Evolutionary conservation across 371 early-diverging fungal genomes (phyloP).

Genomic region (Syncephalastrum contaminatum): DNA sequence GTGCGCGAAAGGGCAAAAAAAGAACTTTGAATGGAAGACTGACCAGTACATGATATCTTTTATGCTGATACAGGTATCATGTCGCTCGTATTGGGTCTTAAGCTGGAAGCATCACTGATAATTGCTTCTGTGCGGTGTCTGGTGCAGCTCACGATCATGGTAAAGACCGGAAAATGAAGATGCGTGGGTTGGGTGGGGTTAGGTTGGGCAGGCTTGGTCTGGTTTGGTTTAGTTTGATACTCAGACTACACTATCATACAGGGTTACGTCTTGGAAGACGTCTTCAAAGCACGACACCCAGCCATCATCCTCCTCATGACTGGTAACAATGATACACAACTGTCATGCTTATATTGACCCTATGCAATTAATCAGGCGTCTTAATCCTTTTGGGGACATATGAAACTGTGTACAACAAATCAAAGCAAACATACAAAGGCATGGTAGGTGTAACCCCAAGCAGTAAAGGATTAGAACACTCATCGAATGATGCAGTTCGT

Average conservation of each 20-base stretch:
- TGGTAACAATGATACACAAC: conserved; percentile 30
- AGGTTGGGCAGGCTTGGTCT: no score
- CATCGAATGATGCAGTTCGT: conserved; percentile 32
- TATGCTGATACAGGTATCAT: conserved; percentile 39
- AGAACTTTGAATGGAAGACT: background rate
- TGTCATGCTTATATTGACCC: conserved; percentile 1
- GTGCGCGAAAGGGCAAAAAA: background rate
- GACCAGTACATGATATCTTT: background rate
- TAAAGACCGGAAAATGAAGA: conserved; percentile 7
- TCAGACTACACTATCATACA: conserved; percentile 10
- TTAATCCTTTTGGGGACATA: conserved; percentile 51
- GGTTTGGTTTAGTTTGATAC: no score
- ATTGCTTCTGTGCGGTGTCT: conserved; percentile 63
- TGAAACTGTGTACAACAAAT: conserved; percentile 62
- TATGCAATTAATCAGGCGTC: conserved; percentile 23
- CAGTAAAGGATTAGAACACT: background rate
- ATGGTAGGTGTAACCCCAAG: conserved; percentile 44
- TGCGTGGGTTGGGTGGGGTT: background rate
- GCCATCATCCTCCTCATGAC: conserved; percentile 58
- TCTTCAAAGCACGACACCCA: conserved; percentile 62
- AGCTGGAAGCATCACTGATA: conserved; percentile 58
- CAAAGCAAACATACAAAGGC: conserved; percentile 45
- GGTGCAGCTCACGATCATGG: conserved; percentile 68
- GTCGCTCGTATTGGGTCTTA: conserved; percentile 59
- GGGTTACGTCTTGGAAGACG: conserved; percentile 61